phyloP scores from a whole-genome alignment of 2,329 filamentous ascomycete genomes.

The Claviceps sp. region DNA sequence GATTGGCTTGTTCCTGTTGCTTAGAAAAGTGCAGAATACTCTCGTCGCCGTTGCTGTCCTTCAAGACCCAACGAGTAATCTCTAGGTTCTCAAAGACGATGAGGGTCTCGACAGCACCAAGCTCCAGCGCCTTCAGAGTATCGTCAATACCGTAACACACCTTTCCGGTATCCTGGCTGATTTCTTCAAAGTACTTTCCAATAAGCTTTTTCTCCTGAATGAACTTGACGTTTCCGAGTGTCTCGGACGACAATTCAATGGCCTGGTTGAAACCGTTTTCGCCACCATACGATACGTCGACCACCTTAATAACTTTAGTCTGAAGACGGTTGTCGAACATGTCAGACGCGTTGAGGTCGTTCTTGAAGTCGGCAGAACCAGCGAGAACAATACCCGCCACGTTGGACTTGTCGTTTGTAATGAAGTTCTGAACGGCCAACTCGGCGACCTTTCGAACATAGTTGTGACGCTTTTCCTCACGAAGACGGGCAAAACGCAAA shows the following conservation, averaged over 20 bases:
- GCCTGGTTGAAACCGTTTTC: slow-evolving; percentile 99
- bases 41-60: slow-evolving; percentile 60
- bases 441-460: slow-evolving; percentile 98
- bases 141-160: slow-evolving; percentile 98
- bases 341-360: slow-evolving; percentile 93
- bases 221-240: slow-evolving; percentile 97
- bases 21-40: slow-evolving; percentile 80
- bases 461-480: slow-evolving; percentile 99
- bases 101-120: slow-evolving; percentile 84
- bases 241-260: slow-evolving; percentile 90
- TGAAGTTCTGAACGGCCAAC: slow-evolving; percentile 96
- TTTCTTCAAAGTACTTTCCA: slow-evolving; percentile 97
- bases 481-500: slow-evolving; percentile 96
- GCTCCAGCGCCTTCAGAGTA: slow-evolving; percentile 89
- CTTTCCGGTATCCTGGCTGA: slow-evolving; percentile 91
- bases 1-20: slow-evolving; percentile 53
- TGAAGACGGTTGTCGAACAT: slow-evolving; percentile 89
- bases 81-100: slow-evolving; percentile 98
- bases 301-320: slow-evolving; percentile 96
- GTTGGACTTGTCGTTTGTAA: slow-evolving; percentile 96
- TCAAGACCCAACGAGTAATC: slow-evolving; percentile 81
- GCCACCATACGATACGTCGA: slow-evolving; percentile 96
- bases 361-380: slow-evolving; percentile 98
- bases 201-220: slow-evolving; percentile 99
- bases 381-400: slow-evolving; percentile 90